phyloP scores from a whole-genome alignment of 441 rosid species.

The Jatropha multifida region DNA sequence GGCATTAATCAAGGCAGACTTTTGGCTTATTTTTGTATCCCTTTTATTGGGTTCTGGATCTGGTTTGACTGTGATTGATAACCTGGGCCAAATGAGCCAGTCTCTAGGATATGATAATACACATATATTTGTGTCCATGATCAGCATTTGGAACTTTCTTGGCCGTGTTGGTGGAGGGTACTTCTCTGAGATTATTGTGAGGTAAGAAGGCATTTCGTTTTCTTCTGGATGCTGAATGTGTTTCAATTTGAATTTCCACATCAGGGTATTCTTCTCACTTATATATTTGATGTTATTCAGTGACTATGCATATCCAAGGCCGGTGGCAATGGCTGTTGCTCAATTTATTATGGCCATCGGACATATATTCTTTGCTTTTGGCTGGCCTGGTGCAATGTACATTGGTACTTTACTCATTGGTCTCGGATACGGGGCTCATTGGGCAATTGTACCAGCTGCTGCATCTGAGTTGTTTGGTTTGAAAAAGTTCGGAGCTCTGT shows the following conservation, averaged over 20 bases:
- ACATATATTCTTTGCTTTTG: slow-evolving; percentile 72
- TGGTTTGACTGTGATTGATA: slow-evolving; percentile 93
- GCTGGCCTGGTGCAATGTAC: slow-evolving; percentile 93
- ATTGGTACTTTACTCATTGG: slow-evolving; percentile 83
- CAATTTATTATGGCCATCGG: slow-evolving; percentile 88
- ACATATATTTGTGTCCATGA: slow-evolving; percentile 88
- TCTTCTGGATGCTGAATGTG: slow-evolving; percentile 6
- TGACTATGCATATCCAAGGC: slow-evolving; percentile 90
- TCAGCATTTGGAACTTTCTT: slow-evolving; percentile 98
- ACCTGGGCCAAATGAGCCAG: slow-evolving; percentile 97
- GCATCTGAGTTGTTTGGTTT: slow-evolving; percentile 93
- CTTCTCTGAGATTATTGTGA: slow-evolving; percentile 87
- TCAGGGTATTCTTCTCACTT: slow-evolving; percentile 16
- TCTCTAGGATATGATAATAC: slow-evolving; percentile 82
- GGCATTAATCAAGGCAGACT: slow-evolving; percentile 89
- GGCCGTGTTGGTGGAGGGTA: slow-evolving; percentile 96
- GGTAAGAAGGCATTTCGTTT: slow-evolving; percentile 39
- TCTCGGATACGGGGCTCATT: slow-evolving; percentile 89
- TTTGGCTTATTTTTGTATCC: slow-evolving; percentile 90
- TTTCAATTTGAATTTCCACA: slow-evolving; percentile 18
- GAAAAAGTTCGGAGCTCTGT: slow-evolving; percentile 85
- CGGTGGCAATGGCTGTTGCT: slow-evolving; percentile 70
- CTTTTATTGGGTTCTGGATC: slow-evolving; percentile 92
- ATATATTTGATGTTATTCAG: slow-evolving; percentile 30
- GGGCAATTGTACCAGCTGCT: slow-evolving; percentile 96